Evolutionary conservation across 768 basidiomycete species (phyloP).

Genomic region (Xerocomellus amylosporus): DNA sequence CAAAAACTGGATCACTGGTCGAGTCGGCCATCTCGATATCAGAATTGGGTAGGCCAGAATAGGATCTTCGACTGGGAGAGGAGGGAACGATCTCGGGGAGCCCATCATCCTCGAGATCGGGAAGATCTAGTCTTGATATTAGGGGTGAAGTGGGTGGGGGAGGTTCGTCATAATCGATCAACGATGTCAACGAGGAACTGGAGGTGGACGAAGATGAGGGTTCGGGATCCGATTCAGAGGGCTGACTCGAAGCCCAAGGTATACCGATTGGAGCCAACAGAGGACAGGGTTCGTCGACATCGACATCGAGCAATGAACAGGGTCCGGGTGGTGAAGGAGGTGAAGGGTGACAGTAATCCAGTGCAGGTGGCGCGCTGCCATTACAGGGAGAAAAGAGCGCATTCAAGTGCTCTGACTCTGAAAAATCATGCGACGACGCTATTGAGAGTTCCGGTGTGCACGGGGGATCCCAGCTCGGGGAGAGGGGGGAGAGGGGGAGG

Average conservation of each 20-base stretch:
- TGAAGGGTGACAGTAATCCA: slow-evolving; percentile 14
- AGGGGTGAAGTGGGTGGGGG: slow-evolving; percentile 31
- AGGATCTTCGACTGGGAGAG: slow-evolving; percentile 32
- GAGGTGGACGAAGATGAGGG: slow-evolving; percentile 8
- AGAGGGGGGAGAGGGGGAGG: slow-evolving; percentile 34
- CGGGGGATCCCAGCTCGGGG: slow-evolving; percentile 32
- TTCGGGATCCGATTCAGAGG: slow-evolving; percentile 16
- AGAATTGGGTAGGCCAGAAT: slow-evolving; percentile 28
- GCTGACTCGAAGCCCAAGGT: slow-evolving; percentile 19
- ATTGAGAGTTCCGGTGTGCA: slow-evolving; percentile 12
- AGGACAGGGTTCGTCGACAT: slow-evolving; percentile 16
- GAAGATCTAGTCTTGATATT: slow-evolving; percentile 30
- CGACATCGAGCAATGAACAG: slow-evolving; percentile 28
- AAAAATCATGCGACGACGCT: slow-evolving; percentile 16
- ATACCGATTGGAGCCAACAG: slow-evolving; percentile 23
- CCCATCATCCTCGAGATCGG: slow-evolving; percentile 32
- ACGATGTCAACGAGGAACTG: slow-evolving; percentile 19
- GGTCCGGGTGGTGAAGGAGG: slow-evolving; percentile 13
- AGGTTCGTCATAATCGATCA: slow-evolving; percentile 23
- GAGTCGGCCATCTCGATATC: slow-evolving; percentile 25
- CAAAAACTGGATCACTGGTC: slow-evolving; percentile 13
- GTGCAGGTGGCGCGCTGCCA: slow-evolving; percentile 10
- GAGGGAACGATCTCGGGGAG: slow-evolving; percentile 20
- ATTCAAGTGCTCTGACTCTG: slow-evolving; percentile 15
- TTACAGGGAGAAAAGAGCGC: slow-evolving; percentile 19